A percentile compares a stretch with the other conserved stretches of the same genome.
Evolutionary conservation across 768 basidiomycete species (phyloP).

Genomic region (Phlebiopsis flavidoalba): DNA sequence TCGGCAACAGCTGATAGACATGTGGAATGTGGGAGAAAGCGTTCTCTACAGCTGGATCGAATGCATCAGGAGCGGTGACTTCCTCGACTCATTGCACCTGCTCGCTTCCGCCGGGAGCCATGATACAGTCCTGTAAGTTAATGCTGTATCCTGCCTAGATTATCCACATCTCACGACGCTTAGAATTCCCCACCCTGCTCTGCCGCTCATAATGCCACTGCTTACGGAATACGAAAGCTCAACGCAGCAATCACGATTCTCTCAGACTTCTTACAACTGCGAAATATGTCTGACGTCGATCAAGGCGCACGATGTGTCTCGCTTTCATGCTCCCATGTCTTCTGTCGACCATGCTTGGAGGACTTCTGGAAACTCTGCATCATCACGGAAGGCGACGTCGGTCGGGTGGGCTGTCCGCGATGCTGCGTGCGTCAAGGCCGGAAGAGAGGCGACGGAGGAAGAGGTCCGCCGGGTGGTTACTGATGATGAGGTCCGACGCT

Average conservation of each 20-base stretch:
- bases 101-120: constrained; percentile 24
- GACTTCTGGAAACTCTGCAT: constrained; percentile 76
- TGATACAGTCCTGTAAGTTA: constrained; percentile 33
- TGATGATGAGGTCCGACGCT: constrained; percentile 59
- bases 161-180: not conserved
- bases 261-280: constrained; percentile 62
- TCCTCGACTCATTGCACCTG: constrained; percentile 45
- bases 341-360: constrained; percentile 74
- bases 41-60: constrained; percentile 71
- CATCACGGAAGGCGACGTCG: constrained; percentile 77
- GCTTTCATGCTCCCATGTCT: constrained; percentile 71
- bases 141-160: constrained; percentile 5
- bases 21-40: constrained; percentile 59
- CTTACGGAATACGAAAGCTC: constrained; percentile 46
- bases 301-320: constrained; percentile 70
- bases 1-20: constrained; percentile 36
- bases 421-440: constrained; percentile 66
- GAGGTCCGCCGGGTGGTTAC: constrained; percentile 71
- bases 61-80: constrained; percentile 62
- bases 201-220: constrained; percentile 43
- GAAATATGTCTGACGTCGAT: constrained; percentile 68
- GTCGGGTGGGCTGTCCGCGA: constrained; percentile 78
- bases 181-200: constrained; percentile 56
- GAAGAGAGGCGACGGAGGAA: constrained; percentile 57
- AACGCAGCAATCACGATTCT: constrained; percentile 49